A percentile compares a stretch with the other conserved stretches of the same genome.
phyloP scores from a whole-genome alignment of 2,329 filamentous ascomycete species.

The Fusarium fujikuroi region DNA sequence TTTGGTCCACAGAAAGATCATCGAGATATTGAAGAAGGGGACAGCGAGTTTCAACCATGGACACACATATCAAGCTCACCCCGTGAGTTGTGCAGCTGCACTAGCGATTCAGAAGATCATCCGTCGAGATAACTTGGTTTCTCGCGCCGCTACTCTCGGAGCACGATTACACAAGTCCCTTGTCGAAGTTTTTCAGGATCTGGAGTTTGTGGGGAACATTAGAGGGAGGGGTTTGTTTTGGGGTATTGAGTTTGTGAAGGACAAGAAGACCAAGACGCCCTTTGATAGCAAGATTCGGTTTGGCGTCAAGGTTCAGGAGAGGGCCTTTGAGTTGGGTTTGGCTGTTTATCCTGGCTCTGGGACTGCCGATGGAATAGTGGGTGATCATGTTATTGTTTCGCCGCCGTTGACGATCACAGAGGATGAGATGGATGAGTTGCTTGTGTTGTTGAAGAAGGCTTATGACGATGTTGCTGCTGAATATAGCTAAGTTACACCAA shows the following conservation, averaged over 20 bases:
- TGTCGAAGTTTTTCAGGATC: constrained; percentile 52
- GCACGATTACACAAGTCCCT: constrained; percentile 57
- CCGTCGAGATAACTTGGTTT: constrained; percentile 64
- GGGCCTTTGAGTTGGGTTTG: constrained; percentile 48
- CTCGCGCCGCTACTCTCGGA: constrained; percentile 68
- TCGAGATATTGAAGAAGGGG: constrained; percentile 55
- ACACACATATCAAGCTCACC: constrained; percentile 71
- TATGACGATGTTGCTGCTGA: constrained; percentile 18
- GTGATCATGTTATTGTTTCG: constrained; percentile 76
- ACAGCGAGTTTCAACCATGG: constrained; percentile 60
- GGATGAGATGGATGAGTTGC: constrained; percentile 32
- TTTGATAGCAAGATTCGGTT: constrained; percentile 48
- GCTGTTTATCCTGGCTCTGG: constrained; percentile 72
- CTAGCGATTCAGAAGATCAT: constrained; percentile 72
- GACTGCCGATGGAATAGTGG: constrained; percentile 66
- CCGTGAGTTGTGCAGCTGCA: constrained; percentile 68
- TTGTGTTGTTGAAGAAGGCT: constrained; percentile 17
- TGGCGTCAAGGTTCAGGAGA: constrained; percentile 43
- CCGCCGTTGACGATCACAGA: constrained; percentile 73
- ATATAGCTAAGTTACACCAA: background rate
- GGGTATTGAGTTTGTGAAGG: constrained; percentile 59
- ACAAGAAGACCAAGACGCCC: constrained; percentile 50
- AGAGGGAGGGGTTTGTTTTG: constrained; percentile 67
- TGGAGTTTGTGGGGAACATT: constrained; percentile 68
- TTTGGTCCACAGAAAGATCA: constrained; percentile 63